Conservation (phyloP, 495 filamentous ascomycete genomes). For the Echria macrotheca region DNA sequence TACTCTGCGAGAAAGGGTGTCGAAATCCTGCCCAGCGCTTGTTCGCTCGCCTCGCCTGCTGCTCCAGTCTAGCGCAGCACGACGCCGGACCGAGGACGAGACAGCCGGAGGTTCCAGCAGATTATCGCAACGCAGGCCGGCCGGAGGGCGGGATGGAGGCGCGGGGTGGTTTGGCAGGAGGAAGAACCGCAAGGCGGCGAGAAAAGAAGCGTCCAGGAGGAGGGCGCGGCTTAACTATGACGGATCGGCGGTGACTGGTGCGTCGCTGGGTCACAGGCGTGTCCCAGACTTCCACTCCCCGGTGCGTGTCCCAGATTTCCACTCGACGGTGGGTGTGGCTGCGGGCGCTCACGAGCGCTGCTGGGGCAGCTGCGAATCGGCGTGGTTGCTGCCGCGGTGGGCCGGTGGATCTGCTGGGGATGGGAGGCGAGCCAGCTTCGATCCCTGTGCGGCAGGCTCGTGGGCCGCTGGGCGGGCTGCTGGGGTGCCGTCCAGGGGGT, state of each 20-base stretch:
- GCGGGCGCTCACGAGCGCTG: conserved; percentile 6
- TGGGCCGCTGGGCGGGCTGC: neutral
- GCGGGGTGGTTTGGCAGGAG: neutral
- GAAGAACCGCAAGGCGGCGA: conserved; percentile 4
- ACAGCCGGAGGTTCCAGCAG: neutral
- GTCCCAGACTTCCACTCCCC: no score
- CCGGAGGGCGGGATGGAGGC: neutral
- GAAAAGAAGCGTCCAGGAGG: conserved; percentile 11
- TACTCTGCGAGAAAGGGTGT: no score
- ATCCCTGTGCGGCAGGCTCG: conserved; percentile 7
- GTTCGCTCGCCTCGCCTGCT: no score
- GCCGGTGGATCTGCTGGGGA: conserved; percentile 14
- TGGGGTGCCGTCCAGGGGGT: neutral
- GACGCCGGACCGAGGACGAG: neutral
- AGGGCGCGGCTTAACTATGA: conserved; percentile 26
- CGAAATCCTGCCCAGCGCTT: no score
- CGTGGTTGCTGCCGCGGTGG: conserved; percentile 11
- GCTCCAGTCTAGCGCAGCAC: no score
- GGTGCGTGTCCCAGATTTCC: conserved; percentile 16
- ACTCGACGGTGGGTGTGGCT: conserved; percentile 12
- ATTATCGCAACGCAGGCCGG: no score
- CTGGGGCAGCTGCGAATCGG: conserved; percentile 9
- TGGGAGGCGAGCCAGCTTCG: conserved; percentile 6
- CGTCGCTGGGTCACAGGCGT: conserved; percentile 26
- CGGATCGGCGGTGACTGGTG: conserved; percentile 23